These are phyloP conservation scores for Xylaria curta DNA, from an alignment of 495 filamentous ascomycete genomes.

Conservation along the genomic window DNA sequence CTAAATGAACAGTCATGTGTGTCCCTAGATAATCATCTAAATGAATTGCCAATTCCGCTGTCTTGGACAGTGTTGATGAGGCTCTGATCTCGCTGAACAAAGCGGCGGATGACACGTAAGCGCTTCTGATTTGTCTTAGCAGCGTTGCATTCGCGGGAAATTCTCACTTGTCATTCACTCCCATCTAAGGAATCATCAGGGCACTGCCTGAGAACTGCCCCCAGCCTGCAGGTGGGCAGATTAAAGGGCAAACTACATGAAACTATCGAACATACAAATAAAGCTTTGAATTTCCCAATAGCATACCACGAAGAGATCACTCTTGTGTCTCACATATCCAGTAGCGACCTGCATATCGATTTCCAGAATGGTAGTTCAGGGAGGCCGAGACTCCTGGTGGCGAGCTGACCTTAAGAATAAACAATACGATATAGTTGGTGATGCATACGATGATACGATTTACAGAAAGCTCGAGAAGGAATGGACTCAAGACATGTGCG, in stretches of 20 bases:
- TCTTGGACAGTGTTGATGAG: conserved; percentile 1
- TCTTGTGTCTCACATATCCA: not conserved
- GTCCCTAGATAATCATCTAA: not conserved
- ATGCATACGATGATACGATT: conserved; percentile 11
- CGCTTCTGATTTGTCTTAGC: not conserved
- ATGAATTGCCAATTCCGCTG: not conserved
- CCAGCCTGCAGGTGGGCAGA: not conserved
- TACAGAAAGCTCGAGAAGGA: conserved; percentile 1
- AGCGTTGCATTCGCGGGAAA: conserved; percentile 10
- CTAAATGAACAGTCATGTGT: not conserved
- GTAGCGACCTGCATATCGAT: not conserved
- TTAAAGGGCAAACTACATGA: not conserved
- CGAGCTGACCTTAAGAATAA: conserved; percentile 23
- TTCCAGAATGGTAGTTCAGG: not conserved
- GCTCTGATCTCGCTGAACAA: not conserved
- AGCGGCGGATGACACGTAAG: not conserved
- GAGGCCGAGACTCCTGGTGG: conserved; percentile 16
- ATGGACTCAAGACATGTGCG: conserved; percentile 19
- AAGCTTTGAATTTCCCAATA: not conserved
- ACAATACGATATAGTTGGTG: not conserved
- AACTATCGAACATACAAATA: not conserved
- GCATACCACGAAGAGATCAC: not conserved
- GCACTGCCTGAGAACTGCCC: not conserved
- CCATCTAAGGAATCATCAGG: not conserved
- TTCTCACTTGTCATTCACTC: not conserved